A percentile compares a stretch with the other conserved stretches of the same genome.
Evolutionary conservation across 2,329 filamentous ascomycete genomes (phyloP).

Genomic region (Aspergillus melleus): DNA sequence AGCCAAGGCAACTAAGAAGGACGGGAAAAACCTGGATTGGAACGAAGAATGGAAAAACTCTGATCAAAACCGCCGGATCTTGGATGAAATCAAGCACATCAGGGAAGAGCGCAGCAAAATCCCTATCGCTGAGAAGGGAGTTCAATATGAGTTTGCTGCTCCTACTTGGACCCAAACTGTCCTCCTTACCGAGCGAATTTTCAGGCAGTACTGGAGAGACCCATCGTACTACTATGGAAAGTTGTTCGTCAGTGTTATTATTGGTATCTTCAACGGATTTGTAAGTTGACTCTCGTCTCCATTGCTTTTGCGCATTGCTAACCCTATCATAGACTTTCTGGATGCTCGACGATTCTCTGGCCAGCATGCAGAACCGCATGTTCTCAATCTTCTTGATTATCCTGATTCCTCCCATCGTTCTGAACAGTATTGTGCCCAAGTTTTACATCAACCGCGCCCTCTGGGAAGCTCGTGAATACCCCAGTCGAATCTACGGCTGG

Average conservation of each 20-base stretch:
- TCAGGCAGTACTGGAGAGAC: slow-evolving; percentile 73
- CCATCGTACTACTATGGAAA: slow-evolving; percentile 76
- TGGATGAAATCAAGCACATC: slow-evolving; percentile 66
- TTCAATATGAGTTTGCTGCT: slow-evolving; percentile 64
- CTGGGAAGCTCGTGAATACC: slow-evolving; percentile 73
- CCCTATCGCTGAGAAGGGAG: slow-evolving; percentile 42
- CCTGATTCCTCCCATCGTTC: slow-evolving; percentile 66
- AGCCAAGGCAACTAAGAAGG: slow-evolving; percentile 55
- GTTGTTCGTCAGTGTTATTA: slow-evolving; percentile 68
- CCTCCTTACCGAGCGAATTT: slow-evolving; percentile 68
- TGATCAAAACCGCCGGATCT: slow-evolving; percentile 57
- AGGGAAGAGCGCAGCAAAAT: slow-evolving; percentile 57
- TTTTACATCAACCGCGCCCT: slow-evolving; percentile 72
- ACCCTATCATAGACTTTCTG: slow-evolving; percentile 61
- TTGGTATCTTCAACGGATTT: slow-evolving; percentile 77
- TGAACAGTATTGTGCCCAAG: slow-evolving; percentile 74
- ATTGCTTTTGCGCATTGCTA: background rate
- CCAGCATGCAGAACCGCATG: slow-evolving; percentile 74
- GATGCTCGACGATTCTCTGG: slow-evolving; percentile 63
- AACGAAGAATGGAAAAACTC: slow-evolving; percentile 72
- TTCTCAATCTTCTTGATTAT: slow-evolving; percentile 70
- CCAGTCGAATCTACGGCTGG: slow-evolving; percentile 75
- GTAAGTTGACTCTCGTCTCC: slow-evolving; percentile 11
- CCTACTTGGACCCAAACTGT: slow-evolving; percentile 62
- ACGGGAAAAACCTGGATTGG: slow-evolving; percentile 66